These are phyloP conservation scores for Rhodotorula paludigena DNA, from an alignment of 768 basidiomycete species.

Conservation along the genomic window DNA sequence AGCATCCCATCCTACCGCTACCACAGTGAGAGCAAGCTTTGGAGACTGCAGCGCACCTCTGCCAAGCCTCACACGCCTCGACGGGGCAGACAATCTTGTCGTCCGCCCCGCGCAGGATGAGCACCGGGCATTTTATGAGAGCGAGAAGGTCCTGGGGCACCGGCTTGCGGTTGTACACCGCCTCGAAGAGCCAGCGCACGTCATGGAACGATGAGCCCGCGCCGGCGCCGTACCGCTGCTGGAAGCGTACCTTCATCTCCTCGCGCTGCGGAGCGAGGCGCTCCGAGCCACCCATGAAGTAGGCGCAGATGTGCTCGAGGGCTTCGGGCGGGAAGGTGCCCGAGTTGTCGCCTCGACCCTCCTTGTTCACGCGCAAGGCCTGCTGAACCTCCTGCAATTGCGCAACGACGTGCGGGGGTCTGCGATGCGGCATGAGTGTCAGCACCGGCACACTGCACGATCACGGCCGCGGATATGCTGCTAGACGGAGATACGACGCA, in stretches of 20 bases:
- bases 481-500: not conserved
- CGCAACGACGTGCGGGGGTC: not conserved
- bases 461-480: too few species aligned
- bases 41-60: not conserved
- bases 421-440: not conserved
- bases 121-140: conserved; percentile 7
- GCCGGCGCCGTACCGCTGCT: conserved; percentile 22
- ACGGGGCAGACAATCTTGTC: conserved; percentile 21
- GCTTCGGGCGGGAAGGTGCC: conserved; percentile 10
- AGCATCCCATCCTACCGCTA: too few species aligned
- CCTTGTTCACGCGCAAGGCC: conserved; percentile 8
- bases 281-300: conserved; percentile 1
- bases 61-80: conserved; percentile 17
- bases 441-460: too few species aligned
- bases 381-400: not conserved
- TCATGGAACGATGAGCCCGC: not conserved
- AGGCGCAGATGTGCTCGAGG: conserved; percentile 14
- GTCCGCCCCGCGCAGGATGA: conserved; percentile 28
- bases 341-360: conserved; percentile 4
- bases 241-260: conserved; percentile 1
- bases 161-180: conserved; percentile 15
- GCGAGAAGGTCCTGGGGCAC: conserved; percentile 10
- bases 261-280: not conserved
- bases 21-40: not conserved
- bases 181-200: conserved; percentile 7